A percentile compares a stretch with the other conserved stretches of the same genome.
These are phyloP conservation scores for Pecoramyces ruminantium DNA, from an alignment of 192 early-diverging fungal genomes.

Conservation along the genomic window DNA sequence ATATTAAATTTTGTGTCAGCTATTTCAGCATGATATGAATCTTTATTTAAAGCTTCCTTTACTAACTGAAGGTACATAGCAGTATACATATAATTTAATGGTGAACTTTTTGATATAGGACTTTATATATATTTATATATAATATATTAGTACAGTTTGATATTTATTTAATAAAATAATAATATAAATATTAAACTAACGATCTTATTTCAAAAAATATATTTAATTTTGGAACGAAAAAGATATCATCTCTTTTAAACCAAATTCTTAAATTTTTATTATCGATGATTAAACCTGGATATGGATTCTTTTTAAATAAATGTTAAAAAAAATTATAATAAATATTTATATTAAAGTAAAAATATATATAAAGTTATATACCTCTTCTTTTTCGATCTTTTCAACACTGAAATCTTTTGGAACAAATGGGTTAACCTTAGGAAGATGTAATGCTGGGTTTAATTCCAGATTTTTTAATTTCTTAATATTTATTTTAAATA, in stretches of 20 bases:
- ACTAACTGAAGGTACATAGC: slow-evolving; percentile 60
- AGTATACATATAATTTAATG: slow-evolving; percentile 47
- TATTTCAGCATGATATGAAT: slow-evolving; percentile 76
- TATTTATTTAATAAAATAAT: neutral
- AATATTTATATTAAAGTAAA: neutral
- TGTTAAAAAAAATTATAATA: neutral
- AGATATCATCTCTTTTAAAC: slow-evolving; percentile 90
- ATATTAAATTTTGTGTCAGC: slow-evolving; percentile 69
- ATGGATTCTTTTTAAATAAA: neutral
- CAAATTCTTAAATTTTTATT: slow-evolving; percentile 49
- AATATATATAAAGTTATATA: no score
- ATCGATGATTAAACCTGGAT: slow-evolving; percentile 43
- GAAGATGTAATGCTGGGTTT: slow-evolving; percentile 46
- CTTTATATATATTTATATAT: slow-evolving; percentile 19
- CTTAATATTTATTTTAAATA: slow-evolving; percentile 12
- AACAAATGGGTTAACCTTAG: slow-evolving; percentile 66
- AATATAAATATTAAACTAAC: no score
- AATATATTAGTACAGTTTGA: neutral
- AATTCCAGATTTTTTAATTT: slow-evolving; percentile 14
- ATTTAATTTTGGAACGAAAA: slow-evolving; percentile 75
- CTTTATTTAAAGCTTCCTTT: slow-evolving; percentile 69
- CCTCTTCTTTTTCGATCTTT: slow-evolving; percentile 8
- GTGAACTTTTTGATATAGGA: slow-evolving; percentile 61
- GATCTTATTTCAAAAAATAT: slow-evolving; percentile 40
- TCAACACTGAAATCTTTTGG: slow-evolving; percentile 63